These are phyloP conservation scores for Pseudogymnoascus sp. DNA, from an alignment of 2,329 filamentous ascomycete species.

Conservation along the genomic window DNA sequence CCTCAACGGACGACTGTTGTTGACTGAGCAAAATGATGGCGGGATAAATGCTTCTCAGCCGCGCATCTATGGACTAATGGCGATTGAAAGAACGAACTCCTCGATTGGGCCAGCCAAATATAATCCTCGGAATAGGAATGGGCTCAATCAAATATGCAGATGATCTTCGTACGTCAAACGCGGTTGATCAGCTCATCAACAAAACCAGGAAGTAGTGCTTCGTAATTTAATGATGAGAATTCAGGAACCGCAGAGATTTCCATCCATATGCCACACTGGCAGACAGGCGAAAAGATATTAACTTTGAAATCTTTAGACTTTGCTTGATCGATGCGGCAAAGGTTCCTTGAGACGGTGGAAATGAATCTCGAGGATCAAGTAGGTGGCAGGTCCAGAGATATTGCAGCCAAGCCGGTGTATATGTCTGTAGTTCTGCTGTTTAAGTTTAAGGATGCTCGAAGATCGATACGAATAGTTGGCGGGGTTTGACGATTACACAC, in stretches of 20 bases:
- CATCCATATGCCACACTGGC: background rate
- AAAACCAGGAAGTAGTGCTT: background rate
- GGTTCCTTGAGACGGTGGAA: background rate
- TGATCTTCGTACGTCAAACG: background rate
- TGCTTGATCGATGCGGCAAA: background rate
- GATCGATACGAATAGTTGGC: constrained; percentile 1
- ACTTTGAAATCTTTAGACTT: background rate
- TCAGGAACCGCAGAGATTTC: background rate
- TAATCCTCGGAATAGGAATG: background rate
- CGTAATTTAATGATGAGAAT: background rate
- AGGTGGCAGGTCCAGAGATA: background rate
- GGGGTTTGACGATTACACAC: background rate
- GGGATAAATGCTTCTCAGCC: background rate
- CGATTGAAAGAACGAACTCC: background rate
- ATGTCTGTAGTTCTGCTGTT: background rate
- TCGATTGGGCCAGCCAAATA: constrained; percentile 2
- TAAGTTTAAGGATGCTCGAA: background rate
- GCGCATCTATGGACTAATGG: background rate
- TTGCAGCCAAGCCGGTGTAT: background rate
- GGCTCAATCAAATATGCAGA: background rate
- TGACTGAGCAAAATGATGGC: constrained; percentile 10
- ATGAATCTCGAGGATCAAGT: background rate
- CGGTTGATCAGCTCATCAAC: background rate
- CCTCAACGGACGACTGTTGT: constrained; percentile 2
- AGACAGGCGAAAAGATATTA: background rate